A percentile compares a stretch with the other conserved stretches of the same genome.
These are phyloP conservation scores for Candolleomyces eurysporus DNA, from an alignment of 768 basidiomycete species.

Conservation along the genomic window DNA sequence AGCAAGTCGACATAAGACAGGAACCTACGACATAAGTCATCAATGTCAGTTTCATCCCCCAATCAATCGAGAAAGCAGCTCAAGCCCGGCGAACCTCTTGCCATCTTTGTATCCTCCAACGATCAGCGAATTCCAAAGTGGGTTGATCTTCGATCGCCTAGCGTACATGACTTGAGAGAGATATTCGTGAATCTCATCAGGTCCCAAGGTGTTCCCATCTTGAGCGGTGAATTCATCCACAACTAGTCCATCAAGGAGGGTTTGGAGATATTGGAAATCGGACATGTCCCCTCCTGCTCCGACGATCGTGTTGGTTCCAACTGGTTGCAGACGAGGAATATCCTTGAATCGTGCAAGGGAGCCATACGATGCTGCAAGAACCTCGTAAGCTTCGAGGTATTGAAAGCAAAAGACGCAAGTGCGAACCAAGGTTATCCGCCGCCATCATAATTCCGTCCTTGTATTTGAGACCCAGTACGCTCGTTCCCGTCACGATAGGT, in stretches of 20 bases:
- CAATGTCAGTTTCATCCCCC: not conserved
- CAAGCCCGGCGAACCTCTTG: constrained; percentile 52
- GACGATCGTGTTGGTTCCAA: constrained; percentile 82
- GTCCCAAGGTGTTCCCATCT: constrained; percentile 83
- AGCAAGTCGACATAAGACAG: constrained; percentile 91
- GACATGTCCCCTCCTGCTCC: constrained; percentile 97
- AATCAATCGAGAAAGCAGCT: not conserved
- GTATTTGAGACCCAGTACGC: constrained; percentile 90
- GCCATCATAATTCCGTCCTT: constrained; percentile 98
- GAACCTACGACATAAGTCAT: constrained; percentile 56
- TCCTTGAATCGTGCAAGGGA: constrained; percentile 97
- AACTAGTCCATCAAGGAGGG: constrained; percentile 71
- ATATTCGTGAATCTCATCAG: constrained; percentile 90
- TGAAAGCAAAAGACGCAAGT: not conserved
- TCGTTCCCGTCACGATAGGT: constrained; percentile 96
- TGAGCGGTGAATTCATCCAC: constrained; percentile 76
- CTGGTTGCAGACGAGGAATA: constrained; percentile 80
- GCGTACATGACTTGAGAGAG: constrained; percentile 89
- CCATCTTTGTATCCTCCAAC: constrained; percentile 91
- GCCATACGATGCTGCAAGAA: constrained; percentile 80
- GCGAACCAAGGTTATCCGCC: constrained; percentile 91
- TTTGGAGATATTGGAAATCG: constrained; percentile 93
- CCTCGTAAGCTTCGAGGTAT: not conserved
- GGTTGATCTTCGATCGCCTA: constrained; percentile 84
- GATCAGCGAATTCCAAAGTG: constrained; percentile 92